Evolutionary conservation across 805 yeast genomes (phyloP), one percentile per base, ranked within the genome.

Genomic region (Cephaloascus fragrans): DNA sequence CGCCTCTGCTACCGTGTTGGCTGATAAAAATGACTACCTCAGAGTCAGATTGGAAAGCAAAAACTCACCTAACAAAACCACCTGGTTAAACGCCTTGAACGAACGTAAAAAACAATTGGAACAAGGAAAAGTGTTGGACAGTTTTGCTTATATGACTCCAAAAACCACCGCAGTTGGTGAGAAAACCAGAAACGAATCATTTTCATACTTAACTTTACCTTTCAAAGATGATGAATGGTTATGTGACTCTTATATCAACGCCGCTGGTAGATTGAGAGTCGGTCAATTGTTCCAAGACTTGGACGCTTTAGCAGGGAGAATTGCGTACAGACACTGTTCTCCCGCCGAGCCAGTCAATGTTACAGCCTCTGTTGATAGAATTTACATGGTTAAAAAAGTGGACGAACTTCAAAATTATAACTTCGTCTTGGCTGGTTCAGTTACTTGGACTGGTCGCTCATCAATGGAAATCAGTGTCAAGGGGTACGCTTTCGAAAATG

Each of bases 281-380:
- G 97, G 97, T 32, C 96, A 88, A 57, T 68, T 89, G 46, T 89
- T 89, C 60, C 96, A 89, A 65, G 97, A 89, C 60, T 67, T 89
- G 51, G 97, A 89, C 55, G 89, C 96, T 4, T 66, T 89, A 44
- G 96, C 97, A 2, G 97, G 97, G 28, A 78, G 90, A 53, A 88
- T 89, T 50, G 95, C 96, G 18, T 84, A 88, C 57, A 74, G 84
- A 52, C 97, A 89, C 57, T 85, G 95, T 61, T 71, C 83, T n/a
- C 97, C 97, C 0, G 94, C 96, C 0, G 88, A 84, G 55, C 97
- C 97, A 9, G 87, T 88, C 59, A 83, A 89, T 55, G 97, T 89
- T 34, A 89, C 97, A 8, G 97, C 97, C 1, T 80, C 93, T 19
- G 96, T 89, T 19, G 97, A 90, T 61, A 68, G 96, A 46, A 86